Evolutionary conservation across 352 stramenopile genomes (phyloP).

Genomic region (Phytophthora ohioensis): DNA sequence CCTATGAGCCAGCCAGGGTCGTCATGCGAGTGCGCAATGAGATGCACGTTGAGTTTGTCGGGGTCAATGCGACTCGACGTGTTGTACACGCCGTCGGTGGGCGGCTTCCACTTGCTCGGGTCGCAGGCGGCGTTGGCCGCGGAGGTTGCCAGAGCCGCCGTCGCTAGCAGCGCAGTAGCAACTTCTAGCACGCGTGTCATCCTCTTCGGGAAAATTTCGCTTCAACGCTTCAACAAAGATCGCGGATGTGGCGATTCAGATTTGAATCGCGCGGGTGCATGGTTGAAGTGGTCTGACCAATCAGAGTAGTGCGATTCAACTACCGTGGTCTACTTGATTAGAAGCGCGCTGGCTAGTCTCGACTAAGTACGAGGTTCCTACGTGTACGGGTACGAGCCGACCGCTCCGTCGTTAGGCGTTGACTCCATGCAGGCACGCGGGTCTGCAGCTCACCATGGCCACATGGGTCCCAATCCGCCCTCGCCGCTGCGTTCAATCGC

Average conservation of each 20-base stretch:
- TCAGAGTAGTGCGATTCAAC: not conserved
- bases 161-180: not conserved
- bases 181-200: not conserved
- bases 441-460: slow-evolving; percentile 14
- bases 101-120: slow-evolving; percentile 72
- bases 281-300: slow-evolving; percentile 28
- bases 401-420: slow-evolving; percentile 3
- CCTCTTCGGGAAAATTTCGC: not conserved
- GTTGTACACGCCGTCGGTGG: slow-evolving; percentile 75
- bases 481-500: slow-evolving; percentile 11
- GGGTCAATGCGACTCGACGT: slow-evolving; percentile 54
- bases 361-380: slow-evolving; percentile 4
- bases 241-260: slow-evolving; percentile 7
- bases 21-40: slow-evolving; percentile 97
- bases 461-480: not conserved
- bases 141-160: slow-evolving; percentile 13
- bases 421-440: not conserved
- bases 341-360: not conserved
- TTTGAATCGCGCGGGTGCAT: slow-evolving; percentile 17
- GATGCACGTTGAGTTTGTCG: slow-evolving; percentile 95
- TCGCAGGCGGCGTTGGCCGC: slow-evolving; percentile 44
- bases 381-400: not conserved
- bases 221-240: slow-evolving; percentile 8
- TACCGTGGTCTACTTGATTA: not conserved
- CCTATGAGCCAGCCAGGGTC: slow-evolving; percentile 96